These are phyloP conservation scores for Borovskyia barvae DNA, from an alignment of 208 protist genomes.

Conservation along the genomic window DNA sequence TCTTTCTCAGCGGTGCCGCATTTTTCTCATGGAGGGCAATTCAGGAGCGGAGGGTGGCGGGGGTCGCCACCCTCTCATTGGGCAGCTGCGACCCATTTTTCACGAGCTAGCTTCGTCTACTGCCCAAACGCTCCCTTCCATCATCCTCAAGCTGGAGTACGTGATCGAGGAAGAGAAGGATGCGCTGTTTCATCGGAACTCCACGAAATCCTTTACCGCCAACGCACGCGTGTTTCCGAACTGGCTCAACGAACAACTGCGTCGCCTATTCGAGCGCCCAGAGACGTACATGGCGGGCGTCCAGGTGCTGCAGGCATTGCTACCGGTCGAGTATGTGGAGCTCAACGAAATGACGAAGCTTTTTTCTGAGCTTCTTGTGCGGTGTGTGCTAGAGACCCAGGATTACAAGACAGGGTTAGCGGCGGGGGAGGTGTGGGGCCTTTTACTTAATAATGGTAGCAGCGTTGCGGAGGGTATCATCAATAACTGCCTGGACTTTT, in stretches of 20 bases:
- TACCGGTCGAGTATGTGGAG: conserved; percentile 80
- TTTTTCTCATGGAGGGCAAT: conserved; percentile 22
- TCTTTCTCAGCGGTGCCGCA: not conserved
- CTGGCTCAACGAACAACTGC: conserved; percentile 78
- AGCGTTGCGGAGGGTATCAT: conserved; percentile 77
- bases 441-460: conserved; percentile 68
- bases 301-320: conserved; percentile 58
- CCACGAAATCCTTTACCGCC: conserved; percentile 43
- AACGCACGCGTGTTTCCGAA: conserved; percentile 47
- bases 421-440: conserved; percentile 78
- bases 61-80: conserved; percentile 69
- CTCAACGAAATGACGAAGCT: conserved; percentile 72
- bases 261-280: conserved; percentile 60
- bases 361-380: conserved; percentile 67
- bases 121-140: conserved; percentile 47
- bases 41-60: conserved; percentile 5
- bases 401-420: conserved; percentile 39
- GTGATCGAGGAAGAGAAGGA: conserved; percentile 88
- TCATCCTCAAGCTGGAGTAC: conserved; percentile 81
- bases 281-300: conserved; percentile 66
- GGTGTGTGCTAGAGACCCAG: conserved; percentile 48
- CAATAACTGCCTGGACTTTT: conserved; percentile 56
- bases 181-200: conserved; percentile 67
- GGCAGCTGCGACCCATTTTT: conserved; percentile 86
- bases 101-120: conserved; percentile 47